phyloP scores from a whole-genome alignment of 2,329 filamentous ascomycete genomes.

The Trichoderma koningiopsis region DNA sequence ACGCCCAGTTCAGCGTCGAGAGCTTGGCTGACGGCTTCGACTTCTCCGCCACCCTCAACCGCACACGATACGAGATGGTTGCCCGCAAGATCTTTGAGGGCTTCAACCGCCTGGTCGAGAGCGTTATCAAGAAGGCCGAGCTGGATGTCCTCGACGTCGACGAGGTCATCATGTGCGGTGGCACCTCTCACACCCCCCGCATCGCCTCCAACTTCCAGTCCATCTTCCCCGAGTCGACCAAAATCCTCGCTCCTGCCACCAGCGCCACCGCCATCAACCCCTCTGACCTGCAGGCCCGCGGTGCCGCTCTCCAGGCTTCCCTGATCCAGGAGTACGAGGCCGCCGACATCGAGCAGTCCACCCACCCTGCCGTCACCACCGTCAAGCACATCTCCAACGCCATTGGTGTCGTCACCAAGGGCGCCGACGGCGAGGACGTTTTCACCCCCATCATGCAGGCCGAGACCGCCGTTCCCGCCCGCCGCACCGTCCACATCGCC shows the following conservation, averaged over 20 bases:
- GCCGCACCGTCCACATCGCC: conserved; percentile 77
- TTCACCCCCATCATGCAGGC: conserved; percentile 82
- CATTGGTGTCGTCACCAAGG: conserved; percentile 78
- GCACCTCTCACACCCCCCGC: conserved; percentile 90
- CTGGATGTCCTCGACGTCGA: conserved; percentile 91
- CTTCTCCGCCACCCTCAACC: conserved; percentile 89
- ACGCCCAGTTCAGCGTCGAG: conserved; percentile 91
- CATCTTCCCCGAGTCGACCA: conserved; percentile 80
- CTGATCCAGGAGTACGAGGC: conserved; percentile 93
- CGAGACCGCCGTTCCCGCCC: conserved; percentile 87
- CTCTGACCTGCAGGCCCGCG: conserved; percentile 83
- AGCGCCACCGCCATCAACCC: conserved; percentile 81
- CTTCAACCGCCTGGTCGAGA: conserved; percentile 82
- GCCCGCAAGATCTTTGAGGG: conserved; percentile 83
- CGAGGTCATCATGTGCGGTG: conserved; percentile 91
- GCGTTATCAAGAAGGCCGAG: conserved; percentile 86
- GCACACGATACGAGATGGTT: conserved; percentile 88
- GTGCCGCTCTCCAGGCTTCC: conserved; percentile 92
- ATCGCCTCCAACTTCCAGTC: conserved; percentile 77
- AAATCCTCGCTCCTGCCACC: conserved; percentile 81
- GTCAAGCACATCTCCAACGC: conserved; percentile 88
- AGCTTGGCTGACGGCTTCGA: conserved; percentile 86
- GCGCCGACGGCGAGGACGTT: conserved; percentile 60
- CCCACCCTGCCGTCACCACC: conserved; percentile 91
- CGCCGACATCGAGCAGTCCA: conserved; percentile 93